Conservation (phyloP, 768 basidiomycete species). For the Suillus lakei region DNA sequence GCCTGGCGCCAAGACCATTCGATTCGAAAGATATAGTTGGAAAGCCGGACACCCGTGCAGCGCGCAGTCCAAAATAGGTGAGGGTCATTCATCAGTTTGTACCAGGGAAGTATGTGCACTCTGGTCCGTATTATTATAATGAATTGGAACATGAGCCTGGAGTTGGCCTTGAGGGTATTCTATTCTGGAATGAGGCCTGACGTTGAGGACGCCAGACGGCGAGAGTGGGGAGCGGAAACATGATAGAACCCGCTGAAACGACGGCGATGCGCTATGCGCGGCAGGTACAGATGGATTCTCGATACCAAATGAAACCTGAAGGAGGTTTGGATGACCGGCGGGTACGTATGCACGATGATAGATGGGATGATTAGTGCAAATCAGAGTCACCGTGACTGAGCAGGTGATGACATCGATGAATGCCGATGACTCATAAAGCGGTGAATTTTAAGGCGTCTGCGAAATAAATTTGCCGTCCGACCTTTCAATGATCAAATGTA, state of each 20-base stretch:
- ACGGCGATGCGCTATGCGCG: neutral
- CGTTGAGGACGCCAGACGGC: neutral
- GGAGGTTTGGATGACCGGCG: neutral
- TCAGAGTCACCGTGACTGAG: neutral
- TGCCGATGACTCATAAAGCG: neutral
- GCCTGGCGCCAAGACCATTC: neutral
- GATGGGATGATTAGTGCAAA: neutral
- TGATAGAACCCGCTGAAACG: neutral
- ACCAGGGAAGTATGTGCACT: neutral
- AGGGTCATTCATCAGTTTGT: neutral
- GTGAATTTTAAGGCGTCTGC: neutral
- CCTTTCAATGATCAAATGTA: too few species aligned
- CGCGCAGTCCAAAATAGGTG: neutral
- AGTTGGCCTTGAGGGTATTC: neutral
- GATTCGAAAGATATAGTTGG: neutral
- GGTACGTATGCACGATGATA: too few species aligned
- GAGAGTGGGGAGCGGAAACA: neutral
- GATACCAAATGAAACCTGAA: neutral
- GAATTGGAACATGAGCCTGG: neutral
- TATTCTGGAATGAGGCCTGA: neutral
- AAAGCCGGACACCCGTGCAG: constrained; percentile 1
- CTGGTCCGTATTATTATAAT: neutral
- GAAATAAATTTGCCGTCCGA: neutral
- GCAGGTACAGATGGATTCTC: neutral
- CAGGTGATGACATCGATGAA: neutral